Conservation (phyloP, 148 eudicot genomes). For the Cornus suecica region DNA sequence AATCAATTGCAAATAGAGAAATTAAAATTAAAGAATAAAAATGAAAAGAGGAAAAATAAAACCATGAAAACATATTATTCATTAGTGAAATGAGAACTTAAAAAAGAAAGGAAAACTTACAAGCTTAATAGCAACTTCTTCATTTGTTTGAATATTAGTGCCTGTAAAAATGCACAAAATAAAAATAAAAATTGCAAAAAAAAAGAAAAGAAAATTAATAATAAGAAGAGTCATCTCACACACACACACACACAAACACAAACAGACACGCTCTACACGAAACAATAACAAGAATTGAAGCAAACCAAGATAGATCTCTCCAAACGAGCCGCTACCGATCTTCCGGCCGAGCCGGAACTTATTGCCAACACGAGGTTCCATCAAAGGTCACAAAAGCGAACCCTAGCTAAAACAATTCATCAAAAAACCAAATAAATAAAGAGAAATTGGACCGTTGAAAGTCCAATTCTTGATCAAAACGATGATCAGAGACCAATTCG, state of each 20-base stretch:
- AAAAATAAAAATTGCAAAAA: background rate
- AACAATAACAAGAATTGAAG: background rate
- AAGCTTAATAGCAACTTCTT: slow-evolving; percentile 77
- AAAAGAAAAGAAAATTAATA: background rate
- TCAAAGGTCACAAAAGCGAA: slow-evolving; percentile 19
- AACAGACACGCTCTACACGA: background rate
- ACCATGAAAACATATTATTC: background rate
- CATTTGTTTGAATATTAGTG: slow-evolving; percentile 72
- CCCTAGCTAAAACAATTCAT: background rate
- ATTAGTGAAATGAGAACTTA: slow-evolving; percentile 18
- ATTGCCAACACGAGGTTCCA: slow-evolving; percentile 75
- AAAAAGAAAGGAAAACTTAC: slow-evolving; percentile 45
- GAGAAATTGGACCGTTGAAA: background rate
- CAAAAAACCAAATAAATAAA: background rate
- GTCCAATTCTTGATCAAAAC: background rate
- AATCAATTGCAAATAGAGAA: background rate
- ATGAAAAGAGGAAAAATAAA: background rate
- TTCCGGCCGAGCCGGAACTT: slow-evolving; percentile 72
- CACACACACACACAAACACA: background rate
- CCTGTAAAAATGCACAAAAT: slow-evolving; percentile 34
- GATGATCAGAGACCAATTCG: background rate
- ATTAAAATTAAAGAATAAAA: background rate
- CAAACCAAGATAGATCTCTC: slow-evolving; percentile 85
- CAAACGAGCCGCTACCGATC: slow-evolving; percentile 80
- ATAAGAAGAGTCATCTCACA: too few relatives aligned